phyloP scores from a whole-genome alignment of 176 grass and related monocot genomes.

The Urochloa ruziziensis region DNA sequence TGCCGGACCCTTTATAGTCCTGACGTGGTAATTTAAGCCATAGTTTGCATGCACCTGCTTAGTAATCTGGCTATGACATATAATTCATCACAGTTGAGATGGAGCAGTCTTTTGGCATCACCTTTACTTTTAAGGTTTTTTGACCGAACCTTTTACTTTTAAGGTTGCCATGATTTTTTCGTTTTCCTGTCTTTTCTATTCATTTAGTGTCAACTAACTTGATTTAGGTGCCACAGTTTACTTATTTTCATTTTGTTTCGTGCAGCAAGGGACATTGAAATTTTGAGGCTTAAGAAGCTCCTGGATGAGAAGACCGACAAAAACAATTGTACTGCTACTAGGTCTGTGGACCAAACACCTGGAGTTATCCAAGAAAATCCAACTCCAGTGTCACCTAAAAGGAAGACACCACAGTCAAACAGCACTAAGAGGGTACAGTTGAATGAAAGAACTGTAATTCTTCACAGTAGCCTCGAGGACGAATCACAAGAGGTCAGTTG shows the following conservation, averaged over 20 bases:
- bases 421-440: neutral
- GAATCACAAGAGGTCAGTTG: conserved; percentile 32
- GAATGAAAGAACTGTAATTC: neutral
- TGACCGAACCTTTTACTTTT: too few species aligned
- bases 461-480: conserved; percentile 4
- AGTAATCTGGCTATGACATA: neutral
- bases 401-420: conserved; percentile 15
- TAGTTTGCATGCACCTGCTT: neutral
- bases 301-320: conserved; percentile 47
- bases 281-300: conserved; percentile 47
- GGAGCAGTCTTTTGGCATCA: neutral
- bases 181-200: neutral
- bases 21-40: neutral
- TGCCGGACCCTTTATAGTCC: too few species aligned
- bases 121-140: too few species aligned
- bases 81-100: neutral
- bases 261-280: conserved; percentile 63
- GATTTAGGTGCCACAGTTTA: neutral
- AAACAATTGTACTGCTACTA: neutral
- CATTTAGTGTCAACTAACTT: conserved; percentile 1
- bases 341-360: conserved; percentile 2
- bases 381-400: conserved; percentile 9
- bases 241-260: neutral
- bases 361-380: neutral
- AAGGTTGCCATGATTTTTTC: neutral